These are phyloP conservation scores for Cystobasidiaceae sp. DNA, from an alignment of 1,284 basidiomycete species.

Conservation along the genomic window DNA sequence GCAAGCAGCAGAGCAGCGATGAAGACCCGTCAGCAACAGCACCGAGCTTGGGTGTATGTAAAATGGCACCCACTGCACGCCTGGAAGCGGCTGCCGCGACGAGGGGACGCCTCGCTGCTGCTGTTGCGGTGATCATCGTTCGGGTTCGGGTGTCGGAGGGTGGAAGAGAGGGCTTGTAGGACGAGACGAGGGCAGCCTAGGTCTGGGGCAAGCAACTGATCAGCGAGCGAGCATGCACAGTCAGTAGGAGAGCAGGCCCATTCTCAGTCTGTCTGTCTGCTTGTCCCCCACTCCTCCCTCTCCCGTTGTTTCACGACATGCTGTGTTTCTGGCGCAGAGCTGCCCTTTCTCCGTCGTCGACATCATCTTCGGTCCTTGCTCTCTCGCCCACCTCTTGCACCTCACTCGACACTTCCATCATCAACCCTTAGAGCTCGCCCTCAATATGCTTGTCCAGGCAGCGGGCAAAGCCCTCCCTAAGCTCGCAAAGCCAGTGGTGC, in stretches of 20 bases:
- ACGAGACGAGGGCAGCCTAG: no score
- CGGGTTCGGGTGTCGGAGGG: not conserved
- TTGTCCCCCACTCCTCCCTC: no score
- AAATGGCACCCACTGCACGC: not conserved
- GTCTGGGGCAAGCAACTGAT: no score
- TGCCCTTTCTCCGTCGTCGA: no score
- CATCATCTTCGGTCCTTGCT: not conserved
- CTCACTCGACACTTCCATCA: not conserved
- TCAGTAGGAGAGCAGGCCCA: no score
- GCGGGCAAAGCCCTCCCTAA: constrained; percentile 19
- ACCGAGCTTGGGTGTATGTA: not conserved
- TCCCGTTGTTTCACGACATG: no score
- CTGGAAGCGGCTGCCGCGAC: not conserved
- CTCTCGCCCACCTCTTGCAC: not conserved
- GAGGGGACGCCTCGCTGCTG: constrained; percentile 9
- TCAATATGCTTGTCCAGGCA: constrained; percentile 18
- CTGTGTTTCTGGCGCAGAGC: no score
- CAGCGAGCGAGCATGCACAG: no score
- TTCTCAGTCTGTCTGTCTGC: no score
- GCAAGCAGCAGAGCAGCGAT: not conserved
- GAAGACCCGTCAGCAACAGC: not conserved
- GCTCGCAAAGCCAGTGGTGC: constrained; percentile 16
- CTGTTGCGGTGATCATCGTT: not conserved
- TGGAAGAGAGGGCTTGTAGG: not conserved
- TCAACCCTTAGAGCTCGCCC: not conserved